A percentile compares a stretch with the other conserved stretches of the same genome.
Evolutionary conservation across 768 basidiomycete species (phyloP).

Genomic region (Glaciozyma antarctica): DNA sequence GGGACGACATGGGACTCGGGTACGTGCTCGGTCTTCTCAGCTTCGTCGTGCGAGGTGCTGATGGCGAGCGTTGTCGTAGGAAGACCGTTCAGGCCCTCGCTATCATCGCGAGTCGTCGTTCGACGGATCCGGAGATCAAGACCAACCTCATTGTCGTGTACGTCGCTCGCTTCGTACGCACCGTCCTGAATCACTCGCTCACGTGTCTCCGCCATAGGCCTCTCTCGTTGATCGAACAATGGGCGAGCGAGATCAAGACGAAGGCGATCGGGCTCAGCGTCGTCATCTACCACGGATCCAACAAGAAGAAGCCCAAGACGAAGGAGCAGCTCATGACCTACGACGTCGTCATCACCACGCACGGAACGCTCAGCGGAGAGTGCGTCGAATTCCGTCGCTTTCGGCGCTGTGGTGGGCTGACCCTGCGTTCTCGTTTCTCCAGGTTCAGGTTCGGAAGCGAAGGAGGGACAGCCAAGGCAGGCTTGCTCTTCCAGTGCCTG

Average conservation of each 20-base stretch:
- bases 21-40: background rate
- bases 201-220: constrained; percentile 66
- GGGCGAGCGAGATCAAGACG: constrained; percentile 73
- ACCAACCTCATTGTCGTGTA: constrained; percentile 56
- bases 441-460: background rate
- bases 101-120: constrained; percentile 59
- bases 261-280: constrained; percentile 57
- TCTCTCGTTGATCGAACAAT: constrained; percentile 11
- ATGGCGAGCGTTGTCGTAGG: constrained; percentile 7
- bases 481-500: background rate
- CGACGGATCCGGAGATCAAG: constrained; percentile 44
- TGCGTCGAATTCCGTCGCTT: background rate
- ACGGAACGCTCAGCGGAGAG: background rate
- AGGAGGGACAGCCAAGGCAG: background rate
- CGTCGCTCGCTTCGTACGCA: background rate
- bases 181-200: background rate
- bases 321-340: constrained; percentile 36
- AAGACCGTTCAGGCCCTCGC: constrained; percentile 76
- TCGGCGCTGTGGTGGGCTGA: background rate
- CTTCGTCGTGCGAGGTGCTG: too few species aligned
- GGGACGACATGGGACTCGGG: constrained; percentile 33
- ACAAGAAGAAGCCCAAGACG: constrained; percentile 54
- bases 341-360: constrained; percentile 43
- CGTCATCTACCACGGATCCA: constrained; percentile 70
- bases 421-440: background rate